Conservation (phyloP, 2,329 filamentous ascomycete genomes). For the Fusarium citri region DNA sequence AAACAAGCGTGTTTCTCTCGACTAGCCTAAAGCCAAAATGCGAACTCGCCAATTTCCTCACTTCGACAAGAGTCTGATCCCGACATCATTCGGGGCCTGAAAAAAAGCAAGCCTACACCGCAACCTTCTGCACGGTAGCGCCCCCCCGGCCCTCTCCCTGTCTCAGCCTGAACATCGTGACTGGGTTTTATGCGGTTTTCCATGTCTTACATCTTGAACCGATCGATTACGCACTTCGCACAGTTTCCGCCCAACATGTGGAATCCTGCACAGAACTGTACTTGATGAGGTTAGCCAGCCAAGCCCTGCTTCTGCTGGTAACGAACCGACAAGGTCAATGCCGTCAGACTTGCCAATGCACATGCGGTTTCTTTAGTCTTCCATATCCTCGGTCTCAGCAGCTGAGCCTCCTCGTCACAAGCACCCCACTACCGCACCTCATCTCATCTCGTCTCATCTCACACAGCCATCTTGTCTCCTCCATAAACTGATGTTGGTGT, state of each 20-base stretch:
- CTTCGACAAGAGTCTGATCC: slow-evolving; percentile 20
- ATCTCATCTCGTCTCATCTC: slow-evolving; percentile 10
- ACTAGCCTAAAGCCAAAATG: slow-evolving; percentile 40
- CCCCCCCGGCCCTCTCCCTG: slow-evolving; percentile 23
- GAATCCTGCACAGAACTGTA: slow-evolving; percentile 18
- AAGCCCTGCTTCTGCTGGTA: not conserved
- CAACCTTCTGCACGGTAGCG: slow-evolving; percentile 26
- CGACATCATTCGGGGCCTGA: slow-evolving; percentile 38
- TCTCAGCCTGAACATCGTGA: slow-evolving; percentile 37
- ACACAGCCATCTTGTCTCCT: slow-evolving; percentile 27
- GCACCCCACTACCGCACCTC: slow-evolving; percentile 22
- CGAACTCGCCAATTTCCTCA: slow-evolving; percentile 26
- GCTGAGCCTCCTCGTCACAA: slow-evolving; percentile 41
- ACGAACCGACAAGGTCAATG: slow-evolving; percentile 23
- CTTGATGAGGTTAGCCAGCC: slow-evolving; percentile 22
- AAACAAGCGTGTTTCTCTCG: slow-evolving; percentile 35
- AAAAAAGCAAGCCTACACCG: slow-evolving; percentile 42
- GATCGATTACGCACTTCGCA: slow-evolving; percentile 44
- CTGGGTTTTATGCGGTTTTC: slow-evolving; percentile 42
- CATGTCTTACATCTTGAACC: slow-evolving; percentile 41
- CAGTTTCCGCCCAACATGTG: slow-evolving; percentile 34
- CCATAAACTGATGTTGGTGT: slow-evolving; percentile 29
- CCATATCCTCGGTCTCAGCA: slow-evolving; percentile 24
- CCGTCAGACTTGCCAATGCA: slow-evolving; percentile 22
- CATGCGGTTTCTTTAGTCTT: slow-evolving; percentile 22